Evolutionary conservation across 1,284 basidiomycete species (phyloP), one percentile per base, ranked within the genome.

Genomic region (Coniophora puteana): DNA sequence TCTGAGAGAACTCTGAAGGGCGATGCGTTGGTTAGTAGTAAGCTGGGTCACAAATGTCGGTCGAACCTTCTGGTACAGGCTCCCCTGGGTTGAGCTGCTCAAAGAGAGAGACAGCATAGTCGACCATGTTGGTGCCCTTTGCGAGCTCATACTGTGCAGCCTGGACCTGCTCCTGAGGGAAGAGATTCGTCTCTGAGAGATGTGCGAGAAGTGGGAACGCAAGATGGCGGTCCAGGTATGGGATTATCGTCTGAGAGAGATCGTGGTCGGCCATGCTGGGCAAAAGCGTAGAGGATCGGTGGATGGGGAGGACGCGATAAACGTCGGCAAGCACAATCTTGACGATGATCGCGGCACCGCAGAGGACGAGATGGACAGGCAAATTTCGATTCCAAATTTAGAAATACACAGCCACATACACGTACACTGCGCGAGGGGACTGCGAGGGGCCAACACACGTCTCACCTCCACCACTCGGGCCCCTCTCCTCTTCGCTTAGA

Each of bases 121-220:
- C 91, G 47, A 94, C 84, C 92, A 96, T 94, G 66, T 96, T 95
- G 38, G 93, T 99, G 51, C 87, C 89, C 63, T 92, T 95, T 44
- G 93, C 91, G 42, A 98, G 84, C 60, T 98, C 94, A 88, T 97
- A 96, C 66, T 93, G 92, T 17, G 92, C 92, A 38, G 81, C 72
- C 45, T 81, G 78, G 42, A 95, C 80, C 51, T 95, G 81, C 41
- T 84, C 72, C 25, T 75, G 72, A 1, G 86, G 74, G 62, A 93
- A 94, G 29, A 86, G 67, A 27, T 79, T 78, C 11, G 74, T 77
- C 54, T 89, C 80, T 24, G 74, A 74, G 41, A 98, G 82, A 68
- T 96, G 92, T 23, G 86, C 82, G 48, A 99, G 85, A 16, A 97
- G 72, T 34, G 95, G 93, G 54, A 97, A 87, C 34, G 89, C 86